Conservation (phyloP, 768 basidiomycete species). For the Calocera viscosa region DNA sequence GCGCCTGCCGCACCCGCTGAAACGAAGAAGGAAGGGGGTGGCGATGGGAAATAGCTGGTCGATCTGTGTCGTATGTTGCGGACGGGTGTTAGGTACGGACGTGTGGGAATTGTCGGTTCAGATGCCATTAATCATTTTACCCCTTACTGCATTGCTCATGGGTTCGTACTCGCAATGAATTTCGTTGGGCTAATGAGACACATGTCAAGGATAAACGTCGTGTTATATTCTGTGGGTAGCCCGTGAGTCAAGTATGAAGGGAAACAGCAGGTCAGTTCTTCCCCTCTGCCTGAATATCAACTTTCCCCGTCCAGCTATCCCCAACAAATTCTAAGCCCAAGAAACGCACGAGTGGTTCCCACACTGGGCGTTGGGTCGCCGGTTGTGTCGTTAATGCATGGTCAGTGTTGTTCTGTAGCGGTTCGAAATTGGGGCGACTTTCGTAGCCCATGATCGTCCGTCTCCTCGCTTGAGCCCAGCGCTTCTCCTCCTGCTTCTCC, state of each 20-base stretch:
- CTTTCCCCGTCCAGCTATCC: background rate
- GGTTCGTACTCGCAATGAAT: slow-evolving; percentile 1
- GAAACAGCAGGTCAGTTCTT: background rate
- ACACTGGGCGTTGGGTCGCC: background rate
- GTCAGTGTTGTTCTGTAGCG: background rate
- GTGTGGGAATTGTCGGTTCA: background rate
- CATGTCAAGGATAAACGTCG: background rate
- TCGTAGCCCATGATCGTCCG: background rate
- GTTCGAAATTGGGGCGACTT: background rate
- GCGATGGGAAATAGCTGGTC: background rate
- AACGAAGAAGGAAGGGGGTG: background rate
- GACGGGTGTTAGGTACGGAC: background rate
- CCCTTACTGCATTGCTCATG: slow-evolving; percentile 4
- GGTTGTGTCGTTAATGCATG: background rate
- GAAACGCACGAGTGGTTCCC: background rate
- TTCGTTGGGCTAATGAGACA: background rate
- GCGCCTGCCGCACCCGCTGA: background rate
- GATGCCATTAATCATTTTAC: slow-evolving; percentile 3
- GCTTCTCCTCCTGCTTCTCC: background rate
- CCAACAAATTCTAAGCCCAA: background rate
- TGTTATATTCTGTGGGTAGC: no score
- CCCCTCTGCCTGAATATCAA: background rate
- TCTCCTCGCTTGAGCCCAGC: background rate
- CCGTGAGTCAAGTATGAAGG: no score
- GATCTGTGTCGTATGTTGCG: background rate